Evolutionary conservation across 768 basidiomycete species (phyloP), one percentile per base, ranked within the genome.

Genomic region (Tylopilus balloui): DNA sequence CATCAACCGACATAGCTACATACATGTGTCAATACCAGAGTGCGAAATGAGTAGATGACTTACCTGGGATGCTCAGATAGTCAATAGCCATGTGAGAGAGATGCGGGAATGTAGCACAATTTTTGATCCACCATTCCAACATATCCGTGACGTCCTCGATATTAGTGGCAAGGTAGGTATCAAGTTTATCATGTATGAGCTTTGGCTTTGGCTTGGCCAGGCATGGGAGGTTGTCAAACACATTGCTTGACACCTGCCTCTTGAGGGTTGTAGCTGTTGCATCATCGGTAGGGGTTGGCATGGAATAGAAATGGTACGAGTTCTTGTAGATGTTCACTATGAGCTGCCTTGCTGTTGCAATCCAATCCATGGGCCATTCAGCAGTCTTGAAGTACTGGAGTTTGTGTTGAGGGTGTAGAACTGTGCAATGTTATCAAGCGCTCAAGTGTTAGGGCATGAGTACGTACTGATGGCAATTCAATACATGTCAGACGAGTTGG

Each of bases 1-100:
- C 62, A 47, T 68, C 60, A 13, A 65, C 51, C 3, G 65, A 73
- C 0, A 68, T 71, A 34, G 69, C 69, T 51, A 24, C 63, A 45
- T 25, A 42, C 40, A 53, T 53, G 20, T 15, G 21, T 25, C 20
- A 45, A 17, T 44, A 44, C 29, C 1, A n/a, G 14, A 17, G 31
- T 25, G 8, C 6, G 3, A 1, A 4, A 3, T 45, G 10, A 35
- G 14, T 47, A 11, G 6, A 49, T 9, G 2, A 46, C 34, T 20
- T 19, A 50, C 48, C 24, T 8, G 45, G 37, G 3, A 54, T 54
- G 15, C 17, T 32, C 1, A 54, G 15, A 39, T 54, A 45, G 14
- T 53, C 34, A 13, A 45, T 5, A 3, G 39, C 52, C 52, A 53
- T 53, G 14, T 3, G 25, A 19, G 34, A 50, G 11, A 53, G 41